Conservation (phyloP, 23 red algal species). For the Gracilaria caudata region DNA sequence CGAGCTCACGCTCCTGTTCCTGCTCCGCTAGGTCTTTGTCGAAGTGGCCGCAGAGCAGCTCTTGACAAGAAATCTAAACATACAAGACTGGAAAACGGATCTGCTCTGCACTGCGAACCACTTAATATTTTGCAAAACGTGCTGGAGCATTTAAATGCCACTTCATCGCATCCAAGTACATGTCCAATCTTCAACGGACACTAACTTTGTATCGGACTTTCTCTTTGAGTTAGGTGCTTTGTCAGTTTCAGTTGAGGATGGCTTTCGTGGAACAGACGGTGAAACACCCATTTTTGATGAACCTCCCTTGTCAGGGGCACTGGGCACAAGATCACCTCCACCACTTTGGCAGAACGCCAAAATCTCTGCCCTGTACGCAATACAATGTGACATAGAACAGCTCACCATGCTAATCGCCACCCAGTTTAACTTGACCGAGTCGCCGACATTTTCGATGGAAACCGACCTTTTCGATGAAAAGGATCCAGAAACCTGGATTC, state of each 20-base stretch:
- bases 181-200: background rate
- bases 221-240: conserved; percentile 68
- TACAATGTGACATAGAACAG: conserved; percentile 18
- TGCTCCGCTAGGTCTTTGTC: no score
- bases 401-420: conserved; percentile 54
- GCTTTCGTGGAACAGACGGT: conserved; percentile 13
- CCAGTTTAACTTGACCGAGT: conserved; percentile 29
- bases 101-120: background rate
- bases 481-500: conserved; percentile 71
- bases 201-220: conserved; percentile 47
- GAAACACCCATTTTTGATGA: conserved; percentile 53
- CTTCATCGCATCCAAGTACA: conserved; percentile 21
- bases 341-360: conserved; percentile 34
- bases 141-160: background rate
- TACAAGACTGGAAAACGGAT: no score
- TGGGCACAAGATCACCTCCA: background rate
- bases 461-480: conserved; percentile 55
- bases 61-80: no score
- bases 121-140: background rate
- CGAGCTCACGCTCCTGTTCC: no score
- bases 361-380: conserved; percentile 55
- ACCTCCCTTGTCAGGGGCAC: conserved; percentile 16
- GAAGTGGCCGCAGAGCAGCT: no score
- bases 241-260: conserved; percentile 54
- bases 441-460: conserved; percentile 34